A percentile compares a stretch with the other conserved stretches of the same genome.
Conservation (phyloP, 2,329 filamentous ascomycete species). For the Xylaria sp. region DNA sequence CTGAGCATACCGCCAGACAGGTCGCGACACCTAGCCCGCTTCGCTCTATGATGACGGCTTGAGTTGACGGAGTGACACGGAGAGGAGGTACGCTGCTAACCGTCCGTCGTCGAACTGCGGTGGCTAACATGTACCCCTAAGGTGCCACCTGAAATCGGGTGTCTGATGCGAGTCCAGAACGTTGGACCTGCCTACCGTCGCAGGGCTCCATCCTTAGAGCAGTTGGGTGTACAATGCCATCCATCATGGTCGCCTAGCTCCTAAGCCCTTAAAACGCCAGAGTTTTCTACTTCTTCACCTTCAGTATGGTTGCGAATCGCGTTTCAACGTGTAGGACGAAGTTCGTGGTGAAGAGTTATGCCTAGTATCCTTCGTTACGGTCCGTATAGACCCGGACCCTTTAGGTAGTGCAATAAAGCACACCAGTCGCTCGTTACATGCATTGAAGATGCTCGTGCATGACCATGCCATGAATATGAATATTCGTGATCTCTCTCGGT, state of each 20-base stretch:
- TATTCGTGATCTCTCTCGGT: background rate
- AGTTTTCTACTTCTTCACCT: slow-evolving; percentile 28
- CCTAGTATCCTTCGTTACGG: slow-evolving; percentile 24
- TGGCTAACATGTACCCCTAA: slow-evolving; percentile 13
- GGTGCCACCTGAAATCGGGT: slow-evolving; percentile 21
- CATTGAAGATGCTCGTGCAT: background rate
- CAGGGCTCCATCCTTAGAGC: slow-evolving; percentile 26
- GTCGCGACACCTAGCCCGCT: slow-evolving; percentile 68
- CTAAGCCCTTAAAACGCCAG: slow-evolving; percentile 19
- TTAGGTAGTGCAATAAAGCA: slow-evolving; percentile 27
- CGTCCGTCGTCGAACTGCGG: background rate
- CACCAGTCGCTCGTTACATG: slow-evolving; percentile 25
- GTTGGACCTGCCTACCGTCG: slow-evolving; percentile 23
- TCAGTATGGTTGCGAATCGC: slow-evolving; percentile 8
- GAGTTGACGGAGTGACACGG: slow-evolving; percentile 33
- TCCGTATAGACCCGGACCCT: slow-evolving; percentile 3
- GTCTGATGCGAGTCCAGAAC: slow-evolving; percentile 20
- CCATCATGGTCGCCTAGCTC: slow-evolving; percentile 12
- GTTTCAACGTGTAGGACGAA: slow-evolving; percentile 13
- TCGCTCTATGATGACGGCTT: slow-evolving; percentile 68
- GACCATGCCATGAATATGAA: background rate
- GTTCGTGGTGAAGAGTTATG: slow-evolving; percentile 16
- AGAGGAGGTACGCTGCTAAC: slow-evolving; percentile 33
- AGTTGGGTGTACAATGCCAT: slow-evolving; percentile 11
- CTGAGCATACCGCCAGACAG: slow-evolving; percentile 49